Conservation (phyloP, 2,329 filamentous ascomycete species). For the Trichoderma atrobrunneum region DNA sequence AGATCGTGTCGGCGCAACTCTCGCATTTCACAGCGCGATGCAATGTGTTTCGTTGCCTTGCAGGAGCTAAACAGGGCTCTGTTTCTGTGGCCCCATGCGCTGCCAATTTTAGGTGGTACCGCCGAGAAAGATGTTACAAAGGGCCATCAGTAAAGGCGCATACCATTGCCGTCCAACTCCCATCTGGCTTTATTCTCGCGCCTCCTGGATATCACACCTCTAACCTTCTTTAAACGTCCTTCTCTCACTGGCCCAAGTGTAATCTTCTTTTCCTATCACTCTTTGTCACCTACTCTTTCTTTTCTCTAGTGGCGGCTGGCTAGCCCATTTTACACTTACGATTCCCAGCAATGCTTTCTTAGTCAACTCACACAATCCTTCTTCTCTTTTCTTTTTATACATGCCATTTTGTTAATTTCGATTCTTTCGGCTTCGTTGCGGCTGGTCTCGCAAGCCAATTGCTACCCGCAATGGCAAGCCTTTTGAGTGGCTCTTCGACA, state of each 20-base stretch:
- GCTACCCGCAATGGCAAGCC: conserved; percentile 33
- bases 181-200: background rate
- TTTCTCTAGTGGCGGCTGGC: background rate
- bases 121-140: conserved; percentile 7
- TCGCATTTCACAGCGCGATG: conserved; percentile 20
- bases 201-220: background rate
- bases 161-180: background rate
- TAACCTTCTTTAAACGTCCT: background rate
- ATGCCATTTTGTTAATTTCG: background rate
- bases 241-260: background rate
- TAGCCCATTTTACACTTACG: background rate
- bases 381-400: background rate
- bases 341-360: conserved; percentile 3
- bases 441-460: conserved; percentile 44
- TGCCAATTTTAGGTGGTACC: conserved; percentile 13
- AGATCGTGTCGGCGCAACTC: conserved; percentile 7
- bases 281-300: background rate
- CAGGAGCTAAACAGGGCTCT: conserved; percentile 9
- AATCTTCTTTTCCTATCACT: background rate
- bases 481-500: conserved; percentile 48
- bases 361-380: background rate
- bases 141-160: background rate
- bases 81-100: background rate
- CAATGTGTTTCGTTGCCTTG: conserved; percentile 19
- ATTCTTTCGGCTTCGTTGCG: conserved; percentile 28